Base-by-base conservation (phyloP, 2,329 filamentous ascomycete species). In the Talaromyces sp. region DNA sequence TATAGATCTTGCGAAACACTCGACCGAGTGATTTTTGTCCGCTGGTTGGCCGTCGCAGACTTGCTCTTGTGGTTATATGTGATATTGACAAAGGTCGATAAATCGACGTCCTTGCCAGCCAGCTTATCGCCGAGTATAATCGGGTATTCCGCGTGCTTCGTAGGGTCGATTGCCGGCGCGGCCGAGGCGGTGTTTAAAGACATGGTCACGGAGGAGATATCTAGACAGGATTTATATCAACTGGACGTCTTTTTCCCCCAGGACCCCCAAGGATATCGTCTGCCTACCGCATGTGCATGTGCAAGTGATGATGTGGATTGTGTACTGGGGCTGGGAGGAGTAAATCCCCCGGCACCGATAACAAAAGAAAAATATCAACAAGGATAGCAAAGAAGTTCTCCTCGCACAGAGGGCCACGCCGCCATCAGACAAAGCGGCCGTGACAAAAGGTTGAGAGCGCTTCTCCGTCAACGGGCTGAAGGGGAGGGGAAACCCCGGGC, bases 41-140 rank as follows among this genome's bases (percentile, higher is more conserved):
- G 73, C 64, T 77, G 75, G 54, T 72, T 70, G 39, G 73, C 65
- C 32, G 76, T 74, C 32, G 73, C 72, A 52, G 70, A 72, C 57
- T 79, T 80, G 64, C 72, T 75, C 63, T 78, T 79, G 68, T 79
- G 77, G 62, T 80, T 80, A 63, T 80, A 80, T 42, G 77, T 75
- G 61, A 81, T 69, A 56, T 77, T 77, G 63, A 80, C 66, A 55
- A 77, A 71, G 22, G 67, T 67, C 30, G 64, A 65, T 9, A 55
- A 57, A 33, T 61, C 59, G 9, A 67, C 55, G 6, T 64, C 62
- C 32, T 69, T 66, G 33, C 72, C 70, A 33, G 74, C 71, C 27
- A 81, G 67, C 63, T 71, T 73, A 52, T 79, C 76, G 17, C 78
- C 77, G 57, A 80, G 70, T 28, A 80, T 68, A 64, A 81, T 76